Evolutionary conservation across 1,284 basidiomycete genomes (phyloP).

Genomic region (Mycosarcoma mackinlayi): DNA sequence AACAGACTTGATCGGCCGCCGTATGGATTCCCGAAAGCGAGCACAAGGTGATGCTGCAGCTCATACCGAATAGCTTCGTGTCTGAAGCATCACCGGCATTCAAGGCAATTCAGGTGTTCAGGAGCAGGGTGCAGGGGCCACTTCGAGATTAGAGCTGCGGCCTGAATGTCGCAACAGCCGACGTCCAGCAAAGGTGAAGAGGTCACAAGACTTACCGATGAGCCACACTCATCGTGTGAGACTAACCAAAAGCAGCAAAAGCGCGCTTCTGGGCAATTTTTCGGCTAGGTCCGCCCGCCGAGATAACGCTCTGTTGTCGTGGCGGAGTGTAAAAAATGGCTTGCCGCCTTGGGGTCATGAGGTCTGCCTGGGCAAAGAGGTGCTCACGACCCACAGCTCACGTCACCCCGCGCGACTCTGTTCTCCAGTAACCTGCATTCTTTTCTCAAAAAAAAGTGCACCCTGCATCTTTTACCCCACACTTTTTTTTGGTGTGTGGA

Average conservation of each 20-base stretch:
- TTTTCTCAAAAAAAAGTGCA: conserved; percentile 15
- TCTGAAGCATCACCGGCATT: too few species aligned
- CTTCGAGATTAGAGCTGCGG: too few species aligned
- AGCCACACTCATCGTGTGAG: conserved; percentile 1
- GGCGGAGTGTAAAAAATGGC: conserved; percentile 2
- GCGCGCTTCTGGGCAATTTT: not conserved
- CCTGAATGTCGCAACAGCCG: conserved; percentile 8
- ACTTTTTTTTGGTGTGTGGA: conserved; percentile 24
- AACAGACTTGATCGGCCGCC: too few species aligned
- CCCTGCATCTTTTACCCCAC: conserved; percentile 44
- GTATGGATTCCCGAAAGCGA: too few species aligned
- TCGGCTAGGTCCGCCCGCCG: conserved; percentile 6
- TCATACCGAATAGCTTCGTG: too few species aligned
- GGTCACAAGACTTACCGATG: conserved; percentile 37
- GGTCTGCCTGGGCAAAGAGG: conserved; percentile 37
- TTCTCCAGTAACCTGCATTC: too few species aligned
- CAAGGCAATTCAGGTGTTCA: too few species aligned
- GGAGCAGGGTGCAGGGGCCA: conserved; percentile 32
- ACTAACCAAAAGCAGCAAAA: conserved; percentile 1
- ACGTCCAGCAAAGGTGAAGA: not conserved
- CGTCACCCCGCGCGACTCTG: too few species aligned
- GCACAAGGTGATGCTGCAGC: too few species aligned
- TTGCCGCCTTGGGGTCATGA: conserved; percentile 17
- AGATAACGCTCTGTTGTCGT: not conserved
- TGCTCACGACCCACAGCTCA: too few species aligned